Percentiles rank a stretch among this genome's conserved stretches.
Conservation (phyloP, 768 basidiomycete genomes). For the Pleurotus tuoliensis region DNA sequence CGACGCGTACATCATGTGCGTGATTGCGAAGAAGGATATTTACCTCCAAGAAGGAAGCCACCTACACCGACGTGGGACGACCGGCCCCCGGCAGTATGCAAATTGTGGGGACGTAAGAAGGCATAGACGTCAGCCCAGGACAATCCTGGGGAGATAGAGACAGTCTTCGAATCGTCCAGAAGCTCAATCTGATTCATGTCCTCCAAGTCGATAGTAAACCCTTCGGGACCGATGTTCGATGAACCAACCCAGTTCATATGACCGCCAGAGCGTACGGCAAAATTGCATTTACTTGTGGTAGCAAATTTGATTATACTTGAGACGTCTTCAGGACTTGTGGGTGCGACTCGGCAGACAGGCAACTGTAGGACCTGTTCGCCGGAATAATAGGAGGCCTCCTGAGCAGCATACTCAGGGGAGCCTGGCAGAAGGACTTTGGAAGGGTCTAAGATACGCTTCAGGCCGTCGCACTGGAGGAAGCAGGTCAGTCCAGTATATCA, state of each 20-base stretch:
- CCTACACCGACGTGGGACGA: slow-evolving; percentile 12
- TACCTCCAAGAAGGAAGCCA: slow-evolving; percentile 14
- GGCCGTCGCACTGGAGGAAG: neutral
- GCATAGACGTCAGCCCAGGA: slow-evolving; percentile 11
- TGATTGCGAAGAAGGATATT: neutral
- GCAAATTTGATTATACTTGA: neutral
- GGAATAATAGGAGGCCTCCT: slow-evolving; percentile 1
- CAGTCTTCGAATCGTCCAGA: slow-evolving; percentile 1
- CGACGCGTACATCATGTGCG: neutral
- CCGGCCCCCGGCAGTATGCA: slow-evolving; percentile 9
- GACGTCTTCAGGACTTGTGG: neutral
- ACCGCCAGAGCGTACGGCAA: slow-evolving; percentile 6
- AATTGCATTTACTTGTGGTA: neutral
- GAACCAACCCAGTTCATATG: slow-evolving; percentile 11
- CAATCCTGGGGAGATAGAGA: slow-evolving; percentile 9
- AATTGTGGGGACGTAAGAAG: neutral
- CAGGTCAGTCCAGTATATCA: neutral
- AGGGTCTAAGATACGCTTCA: neutral
- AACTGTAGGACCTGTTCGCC: neutral
- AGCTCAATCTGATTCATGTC: slow-evolving; percentile 7
- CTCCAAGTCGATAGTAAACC: slow-evolving; percentile 11
- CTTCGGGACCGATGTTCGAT: slow-evolving; percentile 10
- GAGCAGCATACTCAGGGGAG: neutral
- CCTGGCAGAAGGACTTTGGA: neutral
- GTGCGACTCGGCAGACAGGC: slow-evolving; percentile 5